Evolutionary conservation across 371 early-diverging fungal genomes (phyloP).

Genomic region (Mucor ambiguus): DNA sequence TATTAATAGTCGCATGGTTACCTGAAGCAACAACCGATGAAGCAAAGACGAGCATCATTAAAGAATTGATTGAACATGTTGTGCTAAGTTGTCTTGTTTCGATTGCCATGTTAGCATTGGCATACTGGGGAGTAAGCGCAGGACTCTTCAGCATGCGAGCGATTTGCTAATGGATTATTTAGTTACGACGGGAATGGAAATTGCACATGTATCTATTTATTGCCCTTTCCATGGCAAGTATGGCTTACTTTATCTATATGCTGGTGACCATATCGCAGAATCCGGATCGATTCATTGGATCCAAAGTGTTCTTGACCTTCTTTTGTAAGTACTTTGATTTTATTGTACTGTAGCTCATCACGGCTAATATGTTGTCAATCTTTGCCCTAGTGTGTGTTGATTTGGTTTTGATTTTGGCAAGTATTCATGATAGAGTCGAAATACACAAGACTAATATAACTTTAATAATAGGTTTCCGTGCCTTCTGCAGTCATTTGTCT

Average conservation of each 20-base stretch:
- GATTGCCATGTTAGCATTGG: slow-evolving; percentile 67
- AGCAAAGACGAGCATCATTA: slow-evolving; percentile 54
- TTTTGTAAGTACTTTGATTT: slow-evolving; percentile 41
- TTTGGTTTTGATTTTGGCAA: slow-evolving; percentile 36
- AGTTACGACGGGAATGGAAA: slow-evolving; percentile 56
- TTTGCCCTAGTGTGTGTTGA: slow-evolving; percentile 31
- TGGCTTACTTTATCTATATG: slow-evolving; percentile 78
- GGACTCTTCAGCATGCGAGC: background rate
- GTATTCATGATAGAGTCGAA: background rate
- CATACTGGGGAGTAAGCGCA: slow-evolving; percentile 70
- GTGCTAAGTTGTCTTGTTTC: slow-evolving; percentile 76
- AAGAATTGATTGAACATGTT: slow-evolving; percentile 60
- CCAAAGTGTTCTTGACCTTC: slow-evolving; percentile 73
- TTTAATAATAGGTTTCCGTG: slow-evolving; percentile 24
- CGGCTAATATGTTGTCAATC: background rate
- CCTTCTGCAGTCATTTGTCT: slow-evolving; percentile 31
- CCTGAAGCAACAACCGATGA: slow-evolving; percentile 42
- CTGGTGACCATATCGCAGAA: slow-evolving; percentile 65
- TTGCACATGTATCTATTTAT: slow-evolving; percentile 62
- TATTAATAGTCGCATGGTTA: slow-evolving; percentile 66
- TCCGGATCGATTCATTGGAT: slow-evolving; percentile 55
- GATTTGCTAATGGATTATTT: background rate
- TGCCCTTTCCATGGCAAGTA: slow-evolving; percentile 54
- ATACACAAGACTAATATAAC: background rate
- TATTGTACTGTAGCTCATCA: too few species aligned